phyloP scores from a whole-genome alignment of 2,329 filamentous ascomycete species.

The Pyrenochaeta sp. region DNA sequence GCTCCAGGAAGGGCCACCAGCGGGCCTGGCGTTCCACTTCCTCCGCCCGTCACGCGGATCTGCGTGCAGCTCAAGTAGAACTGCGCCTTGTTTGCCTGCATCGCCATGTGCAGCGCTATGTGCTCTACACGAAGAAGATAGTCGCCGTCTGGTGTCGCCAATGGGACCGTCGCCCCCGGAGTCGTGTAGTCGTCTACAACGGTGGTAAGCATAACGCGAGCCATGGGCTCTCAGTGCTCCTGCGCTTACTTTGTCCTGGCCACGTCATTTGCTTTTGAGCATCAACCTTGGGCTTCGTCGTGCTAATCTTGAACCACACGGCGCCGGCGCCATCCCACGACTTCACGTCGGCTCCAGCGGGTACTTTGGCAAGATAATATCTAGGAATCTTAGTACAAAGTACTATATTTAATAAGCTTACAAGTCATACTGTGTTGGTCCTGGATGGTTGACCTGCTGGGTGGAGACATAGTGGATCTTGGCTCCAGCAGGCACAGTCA shows the following conservation, averaged over 20 bases:
- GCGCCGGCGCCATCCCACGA: constrained; percentile 37
- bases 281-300: constrained; percentile 35
- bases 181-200: constrained; percentile 34
- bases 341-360: constrained; percentile 24
- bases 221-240: too few species aligned
- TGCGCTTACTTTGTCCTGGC: constrained; percentile 40
- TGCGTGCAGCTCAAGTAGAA: constrained; percentile 53
- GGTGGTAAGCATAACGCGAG: neutral
- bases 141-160: constrained; percentile 47
- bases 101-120: constrained; percentile 47
- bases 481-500: constrained; percentile 32
- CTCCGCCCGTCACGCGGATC: constrained; percentile 52
- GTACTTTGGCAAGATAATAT: constrained; percentile 40
- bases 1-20: constrained; percentile 31
- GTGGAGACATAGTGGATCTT: constrained; percentile 38
- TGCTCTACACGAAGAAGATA: constrained; percentile 50
- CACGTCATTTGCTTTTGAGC: constrained; percentile 37
- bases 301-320: constrained; percentile 40
- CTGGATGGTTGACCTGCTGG: constrained; percentile 42
- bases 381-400: too few species aligned
- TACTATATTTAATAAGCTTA: too few species aligned
- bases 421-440: constrained; percentile 41
- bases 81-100: constrained; percentile 42
- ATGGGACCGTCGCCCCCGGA: constrained; percentile 47
- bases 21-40: constrained; percentile 47